Evolutionary conservation across 1,284 basidiomycete species (phyloP), one percentile per base, ranked within the genome.

Genomic region (Apiotrichum montevideense): DNA sequence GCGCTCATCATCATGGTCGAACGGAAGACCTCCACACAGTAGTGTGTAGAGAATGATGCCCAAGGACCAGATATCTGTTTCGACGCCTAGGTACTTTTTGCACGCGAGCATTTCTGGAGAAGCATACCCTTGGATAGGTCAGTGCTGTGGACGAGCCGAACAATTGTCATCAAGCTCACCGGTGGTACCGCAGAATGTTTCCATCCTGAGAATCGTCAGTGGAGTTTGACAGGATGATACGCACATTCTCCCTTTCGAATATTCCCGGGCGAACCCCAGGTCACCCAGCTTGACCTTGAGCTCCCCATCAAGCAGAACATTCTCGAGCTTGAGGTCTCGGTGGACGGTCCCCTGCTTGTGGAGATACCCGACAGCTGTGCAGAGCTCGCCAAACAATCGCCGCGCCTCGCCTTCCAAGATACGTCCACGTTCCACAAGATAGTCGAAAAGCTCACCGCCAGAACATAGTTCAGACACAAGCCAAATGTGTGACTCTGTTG

Each of bases 1-100:
- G 39, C 80, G 78, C 76, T 98, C 96, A 70, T 98, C 87, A 60
- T 98, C 96, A 66, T 98, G 91, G 67, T 98, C 95, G 67, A 98
- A 98, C 0, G 95, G 95, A n/a, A 98, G 78, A 4, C 88, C 90
- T 1, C 95, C 95, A 0, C 90, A 94, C 40, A 98, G 80, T 13
- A 98, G 82, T n/a, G 87, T 88, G 73, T 95, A 97, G 8, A 98
- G 80, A 54, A 98, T 98, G 59, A 98, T 84, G 3, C 95, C 95
- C 37, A 98, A 80, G 0, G 96, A 98, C 95, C 95, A 98, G 34
- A 97, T 82, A 69, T 98, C 96, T 47, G 97, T 92, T 81, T 97
- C 92, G 87, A 79, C 60, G 37, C 96, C 96, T 32, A 87, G 83
- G 70, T 98, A 98, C 73, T 86, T 92, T 73, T 85, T 85, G 4